Evolutionary conservation across 2,329 filamentous ascomycete genomes (phyloP).

Genomic region (Trematosphaeria pertusa): DNA sequence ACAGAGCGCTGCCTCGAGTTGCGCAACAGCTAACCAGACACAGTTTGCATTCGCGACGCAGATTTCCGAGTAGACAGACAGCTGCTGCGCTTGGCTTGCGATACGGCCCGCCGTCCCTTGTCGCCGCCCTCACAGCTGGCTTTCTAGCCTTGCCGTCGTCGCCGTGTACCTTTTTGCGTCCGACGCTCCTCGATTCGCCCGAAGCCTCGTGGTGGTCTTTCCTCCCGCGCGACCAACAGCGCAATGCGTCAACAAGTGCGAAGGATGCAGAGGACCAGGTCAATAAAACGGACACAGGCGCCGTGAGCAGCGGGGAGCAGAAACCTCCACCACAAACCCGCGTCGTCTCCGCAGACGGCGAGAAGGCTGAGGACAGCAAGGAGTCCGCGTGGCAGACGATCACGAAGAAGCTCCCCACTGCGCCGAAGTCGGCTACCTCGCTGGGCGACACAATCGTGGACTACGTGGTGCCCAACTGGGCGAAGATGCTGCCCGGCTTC

Average conservation of each 20-base stretch:
- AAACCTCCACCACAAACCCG: constrained; percentile 44
- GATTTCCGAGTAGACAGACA: constrained; percentile 14
- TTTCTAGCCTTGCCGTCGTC: constrained; percentile 25
- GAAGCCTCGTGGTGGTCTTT: constrained; percentile 27
- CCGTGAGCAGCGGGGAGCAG: constrained; percentile 34
- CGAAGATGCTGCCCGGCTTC: constrained; percentile 75
- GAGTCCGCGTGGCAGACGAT: constrained; percentile 44
- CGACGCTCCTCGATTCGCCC: constrained; percentile 39
- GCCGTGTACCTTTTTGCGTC: constrained; percentile 23
- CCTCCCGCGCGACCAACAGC: constrained; percentile 12
- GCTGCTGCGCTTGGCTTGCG: constrained; percentile 26
- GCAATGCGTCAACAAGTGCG: constrained; percentile 25
- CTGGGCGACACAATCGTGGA: constrained; percentile 66
- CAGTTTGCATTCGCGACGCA: constrained; percentile 32
- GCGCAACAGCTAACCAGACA: constrained; percentile 12
- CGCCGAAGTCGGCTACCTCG: constrained; percentile 39
- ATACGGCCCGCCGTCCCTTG: constrained; percentile 38
- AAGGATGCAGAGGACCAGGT: constrained; percentile 25
- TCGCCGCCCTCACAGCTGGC: constrained; percentile 31
- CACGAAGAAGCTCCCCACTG: constrained; percentile 34
- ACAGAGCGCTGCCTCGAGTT: neutral
- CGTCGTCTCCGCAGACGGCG: constrained; percentile 30
- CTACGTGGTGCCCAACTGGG: constrained; percentile 83
- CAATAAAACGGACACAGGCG: constrained; percentile 11
- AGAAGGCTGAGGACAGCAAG: constrained; percentile 18